Evolutionary conservation across 2,329 filamentous ascomycete genomes (phyloP).

Genomic region (Pseudogymnoascus sp.): DNA sequence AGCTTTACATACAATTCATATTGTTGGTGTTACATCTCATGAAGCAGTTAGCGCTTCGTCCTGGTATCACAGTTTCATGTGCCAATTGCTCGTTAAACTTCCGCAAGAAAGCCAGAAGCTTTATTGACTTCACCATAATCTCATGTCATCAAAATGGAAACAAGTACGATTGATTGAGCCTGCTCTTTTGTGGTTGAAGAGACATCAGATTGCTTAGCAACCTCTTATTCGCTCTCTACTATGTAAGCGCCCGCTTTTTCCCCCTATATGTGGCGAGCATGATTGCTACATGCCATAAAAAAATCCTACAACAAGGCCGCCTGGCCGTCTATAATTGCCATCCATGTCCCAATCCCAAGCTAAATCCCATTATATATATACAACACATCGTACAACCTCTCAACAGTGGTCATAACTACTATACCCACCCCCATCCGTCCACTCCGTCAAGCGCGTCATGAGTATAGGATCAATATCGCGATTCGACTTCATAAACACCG

Average conservation of each 20-base stretch:
- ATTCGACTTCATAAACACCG: constrained; percentile 24
- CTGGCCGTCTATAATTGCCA: neutral
- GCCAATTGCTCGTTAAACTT: neutral
- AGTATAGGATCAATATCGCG: constrained; percentile 17
- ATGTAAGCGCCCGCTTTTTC: neutral
- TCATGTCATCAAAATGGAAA: neutral
- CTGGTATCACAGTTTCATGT: neutral
- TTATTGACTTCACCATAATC: neutral
- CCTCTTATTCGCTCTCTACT: neutral
- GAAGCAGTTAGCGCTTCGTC: neutral
- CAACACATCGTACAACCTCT: neutral
- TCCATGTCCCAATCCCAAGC: neutral
- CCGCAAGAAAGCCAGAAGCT: neutral
- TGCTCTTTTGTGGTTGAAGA: neutral
- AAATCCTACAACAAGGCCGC: neutral
- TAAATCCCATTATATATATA: neutral
- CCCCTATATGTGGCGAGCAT: neutral
- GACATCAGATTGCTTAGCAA: neutral
- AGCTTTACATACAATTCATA: neutral
- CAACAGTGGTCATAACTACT: constrained; percentile 23
- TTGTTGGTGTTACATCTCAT: neutral
- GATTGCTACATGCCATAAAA: neutral
- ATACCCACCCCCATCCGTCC: constrained; percentile 20
- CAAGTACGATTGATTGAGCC: neutral
- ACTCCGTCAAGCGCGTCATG: constrained; percentile 19